Evolutionary conservation across 495 filamentous ascomycete species (phyloP), one percentile per base, ranked within the genome.

Genomic region (Neurospora sp.): DNA sequence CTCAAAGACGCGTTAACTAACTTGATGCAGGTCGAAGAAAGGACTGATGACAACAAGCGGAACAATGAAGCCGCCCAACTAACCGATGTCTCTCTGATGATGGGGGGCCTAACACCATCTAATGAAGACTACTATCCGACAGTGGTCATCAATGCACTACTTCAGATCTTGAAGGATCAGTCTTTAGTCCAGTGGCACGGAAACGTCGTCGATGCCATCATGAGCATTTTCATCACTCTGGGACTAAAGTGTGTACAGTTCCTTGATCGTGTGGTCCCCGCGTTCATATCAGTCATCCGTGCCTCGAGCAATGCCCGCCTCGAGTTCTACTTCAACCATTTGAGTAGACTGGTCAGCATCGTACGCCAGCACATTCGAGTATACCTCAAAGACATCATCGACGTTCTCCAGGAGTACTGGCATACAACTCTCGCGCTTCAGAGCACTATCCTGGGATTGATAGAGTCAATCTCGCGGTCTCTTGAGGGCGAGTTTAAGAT

Each of bases 81-180:
- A 71, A 96, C 94, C 16, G 96, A 99, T 84, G 96, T 99, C 69
- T 94, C 94, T 16, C 86, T 99, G 27, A 97, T 99, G 84, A 98
- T 99, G 94, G 92, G 91, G 74, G 94, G 96, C 12, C 87, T 97
- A n/a, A 98, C 94, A 3, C 96, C 96, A 3, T 97, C 94, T 0
- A 96, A 93, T 74, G 96, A 99, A 77, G 96, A 99, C 73, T 99
- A 98, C 78, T 98, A 97, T 78, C 96, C 96, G 4, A 98, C 96
- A 0, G 94, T 99, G 23, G 96, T 98, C 48, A 97, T 99, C 78
- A 96, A 96, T 76, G 95, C 95, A 1, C 84, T 99, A 62, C 89
- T 98, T 78, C 91, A 93, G 70, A 93, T 99, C 72, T 82, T 99
- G 54, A 93, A 93, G 75, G 96, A 99, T 77, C 90, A 89, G 54